phyloP scores from a whole-genome alignment of 2,329 filamentous ascomycete genomes.

The Penicillium griseofulvum region DNA sequence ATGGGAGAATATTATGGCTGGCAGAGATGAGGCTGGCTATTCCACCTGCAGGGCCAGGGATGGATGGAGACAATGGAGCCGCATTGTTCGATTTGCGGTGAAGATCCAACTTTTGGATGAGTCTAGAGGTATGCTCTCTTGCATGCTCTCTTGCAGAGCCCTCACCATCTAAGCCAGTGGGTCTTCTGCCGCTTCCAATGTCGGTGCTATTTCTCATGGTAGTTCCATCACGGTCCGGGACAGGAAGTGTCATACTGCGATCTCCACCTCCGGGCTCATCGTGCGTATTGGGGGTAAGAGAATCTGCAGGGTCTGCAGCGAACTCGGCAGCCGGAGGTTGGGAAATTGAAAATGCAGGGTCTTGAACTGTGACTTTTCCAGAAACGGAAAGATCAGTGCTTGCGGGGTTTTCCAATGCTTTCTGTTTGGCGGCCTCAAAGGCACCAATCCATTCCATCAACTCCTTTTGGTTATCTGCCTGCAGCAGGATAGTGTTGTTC shows the following conservation, averaged over 20 bases:
- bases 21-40: constrained; percentile 84
- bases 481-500: constrained; percentile 81
- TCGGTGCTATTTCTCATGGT: constrained; percentile 70
- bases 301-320: constrained; percentile 72
- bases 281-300: constrained; percentile 54
- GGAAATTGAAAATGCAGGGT: constrained; percentile 87
- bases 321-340: constrained; percentile 87
- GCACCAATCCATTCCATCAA: constrained; percentile 93
- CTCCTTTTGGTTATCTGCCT: constrained; percentile 88
- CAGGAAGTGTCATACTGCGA: constrained; percentile 61
- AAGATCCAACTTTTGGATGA: constrained; percentile 90
- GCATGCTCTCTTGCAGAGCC: constrained; percentile 66
- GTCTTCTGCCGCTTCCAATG: constrained; percentile 50
- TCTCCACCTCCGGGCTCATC: constrained; percentile 59
- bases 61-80: constrained; percentile 46
- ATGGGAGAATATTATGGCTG: constrained; percentile 74
- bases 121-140: constrained; percentile 77
- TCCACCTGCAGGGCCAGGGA: constrained; percentile 55
- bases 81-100: constrained; percentile 71
- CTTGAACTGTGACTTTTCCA: constrained; percentile 47
- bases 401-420: constrained; percentile 73
- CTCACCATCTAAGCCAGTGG: constrained; percentile 57
- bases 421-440: constrained; percentile 91
- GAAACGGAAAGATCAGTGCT: constrained; percentile 49
- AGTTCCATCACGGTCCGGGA: constrained; percentile 61